Conservation (phyloP, 164 flowering plant genomes). For the Chloranthus sessilifolius region DNA sequence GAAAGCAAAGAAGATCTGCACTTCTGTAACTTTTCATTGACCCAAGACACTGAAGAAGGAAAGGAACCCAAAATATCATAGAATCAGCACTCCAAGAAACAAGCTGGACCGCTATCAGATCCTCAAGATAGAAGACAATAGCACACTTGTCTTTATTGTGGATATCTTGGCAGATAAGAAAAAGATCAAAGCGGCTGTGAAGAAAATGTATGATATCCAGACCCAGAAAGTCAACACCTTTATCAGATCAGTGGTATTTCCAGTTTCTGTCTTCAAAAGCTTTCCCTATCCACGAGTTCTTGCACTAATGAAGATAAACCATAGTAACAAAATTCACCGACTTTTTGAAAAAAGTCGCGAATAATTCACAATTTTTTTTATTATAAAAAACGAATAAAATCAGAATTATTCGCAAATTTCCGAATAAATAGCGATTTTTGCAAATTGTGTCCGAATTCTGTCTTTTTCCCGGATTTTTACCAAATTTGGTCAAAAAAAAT, state of each 20-base stretch:
- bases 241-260: too few relatives aligned
- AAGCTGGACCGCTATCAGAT: constrained; percentile 82
- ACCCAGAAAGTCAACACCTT: constrained; percentile 82
- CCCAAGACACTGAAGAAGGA: constrained; percentile 73
- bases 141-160: constrained; percentile 80
- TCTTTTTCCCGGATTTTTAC: too few relatives aligned
- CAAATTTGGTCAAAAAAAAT: too few relatives aligned
- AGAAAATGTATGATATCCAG: constrained; percentile 86
- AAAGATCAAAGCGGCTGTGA: constrained; percentile 75
- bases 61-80: constrained; percentile 72
- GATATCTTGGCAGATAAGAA: constrained; percentile 83
- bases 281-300: not conserved
- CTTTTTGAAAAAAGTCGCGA: too few relatives aligned
- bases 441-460: too few relatives aligned
- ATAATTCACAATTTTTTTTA: too few relatives aligned
- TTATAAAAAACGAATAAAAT: too few relatives aligned
- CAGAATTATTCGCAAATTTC: too few relatives aligned
- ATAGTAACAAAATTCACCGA: too few relatives aligned
- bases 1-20: constrained; percentile 65
- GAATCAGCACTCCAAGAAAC: constrained; percentile 73
- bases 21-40: constrained; percentile 68
- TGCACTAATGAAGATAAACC: not conserved
- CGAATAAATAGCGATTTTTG: too few relatives aligned
- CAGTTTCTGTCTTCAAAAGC: too few relatives aligned
- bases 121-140: constrained; percentile 79